Conservation (phyloP, 2,329 filamentous ascomycete genomes). For the Colletotrichum sp. region DNA sequence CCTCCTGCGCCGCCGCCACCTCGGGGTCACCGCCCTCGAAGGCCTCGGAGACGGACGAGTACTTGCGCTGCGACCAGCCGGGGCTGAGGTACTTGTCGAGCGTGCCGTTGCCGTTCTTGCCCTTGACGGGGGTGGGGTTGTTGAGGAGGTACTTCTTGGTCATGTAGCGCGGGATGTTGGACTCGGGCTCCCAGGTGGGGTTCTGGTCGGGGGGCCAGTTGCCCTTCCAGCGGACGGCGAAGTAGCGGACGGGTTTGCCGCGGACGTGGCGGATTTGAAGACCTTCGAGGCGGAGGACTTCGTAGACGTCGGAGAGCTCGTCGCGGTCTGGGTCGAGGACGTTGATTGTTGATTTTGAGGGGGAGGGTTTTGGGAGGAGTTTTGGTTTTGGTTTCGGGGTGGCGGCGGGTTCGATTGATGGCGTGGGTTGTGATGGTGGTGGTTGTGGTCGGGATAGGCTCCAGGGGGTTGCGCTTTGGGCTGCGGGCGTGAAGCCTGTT, state of each 20-base stretch:
- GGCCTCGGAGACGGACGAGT: constrained; percentile 38
- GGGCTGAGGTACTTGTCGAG: background rate
- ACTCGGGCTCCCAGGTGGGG: constrained; percentile 62
- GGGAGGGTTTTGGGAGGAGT: background rate
- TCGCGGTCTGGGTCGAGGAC: constrained; percentile 12
- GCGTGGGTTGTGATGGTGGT: background rate
- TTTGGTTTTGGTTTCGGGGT: background rate
- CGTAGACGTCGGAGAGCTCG: constrained; percentile 36
- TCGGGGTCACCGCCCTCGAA: constrained; percentile 27
- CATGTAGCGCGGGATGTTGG: constrained; percentile 49
- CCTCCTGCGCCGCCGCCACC: constrained; percentile 28
- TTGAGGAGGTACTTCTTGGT: constrained; percentile 46
- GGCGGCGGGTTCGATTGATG: background rate
- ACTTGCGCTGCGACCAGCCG: constrained; percentile 28
- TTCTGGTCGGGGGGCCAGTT: constrained; percentile 62
- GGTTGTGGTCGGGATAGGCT: background rate
- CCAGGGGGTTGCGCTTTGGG: background rate
- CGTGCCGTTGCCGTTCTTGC: background rate
- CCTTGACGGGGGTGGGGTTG: constrained; percentile 19
- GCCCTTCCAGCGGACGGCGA: constrained; percentile 61
- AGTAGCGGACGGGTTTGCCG: constrained; percentile 45
- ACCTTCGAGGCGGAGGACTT: constrained; percentile 51
- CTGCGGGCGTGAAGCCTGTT: constrained; percentile 8
- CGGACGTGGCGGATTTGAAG: constrained; percentile 41
- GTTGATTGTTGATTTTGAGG: background rate